phyloP scores from a whole-genome alignment of 2,329 filamentous ascomycete species.

The Colletotrichum musicola region DNA sequence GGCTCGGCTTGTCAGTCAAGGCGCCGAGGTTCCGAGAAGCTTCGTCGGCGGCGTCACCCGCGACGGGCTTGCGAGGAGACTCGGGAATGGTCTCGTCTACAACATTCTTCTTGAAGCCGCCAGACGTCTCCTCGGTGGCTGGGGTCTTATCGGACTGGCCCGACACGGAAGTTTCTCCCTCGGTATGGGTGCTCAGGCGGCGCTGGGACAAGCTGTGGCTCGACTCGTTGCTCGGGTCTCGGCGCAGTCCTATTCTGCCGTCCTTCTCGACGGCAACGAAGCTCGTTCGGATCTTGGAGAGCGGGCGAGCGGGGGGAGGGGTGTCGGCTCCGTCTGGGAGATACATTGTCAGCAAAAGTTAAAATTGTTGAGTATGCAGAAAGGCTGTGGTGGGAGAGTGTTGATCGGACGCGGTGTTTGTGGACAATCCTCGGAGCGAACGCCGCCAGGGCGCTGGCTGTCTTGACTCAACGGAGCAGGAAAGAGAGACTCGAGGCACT shows the following conservation, averaged over 20 bases:
- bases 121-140: conserved; percentile 46
- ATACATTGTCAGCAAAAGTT: conserved; percentile 21
- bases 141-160: conserved; percentile 35
- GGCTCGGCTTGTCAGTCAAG: conserved; percentile 50
- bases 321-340: conserved; percentile 39
- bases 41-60: conserved; percentile 44
- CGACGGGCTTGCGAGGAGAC: conserved; percentile 50
- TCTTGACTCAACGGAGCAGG: neutral
- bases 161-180: conserved; percentile 46
- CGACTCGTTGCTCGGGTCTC: conserved; percentile 59
- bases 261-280: conserved; percentile 81
- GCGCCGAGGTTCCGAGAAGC: conserved; percentile 37
- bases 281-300: conserved; percentile 81
- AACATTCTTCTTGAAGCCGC: conserved; percentile 50
- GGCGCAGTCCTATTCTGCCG: conserved; percentile 66
- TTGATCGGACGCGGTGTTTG: neutral
- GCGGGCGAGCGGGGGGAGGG: conserved; percentile 62
- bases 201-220: conserved; percentile 53
- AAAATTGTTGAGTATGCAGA: conserved; percentile 1
- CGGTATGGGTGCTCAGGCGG: conserved; percentile 52
- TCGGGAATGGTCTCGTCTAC: conserved; percentile 57
- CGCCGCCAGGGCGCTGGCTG: neutral
- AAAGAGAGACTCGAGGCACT: conserved; percentile 41
- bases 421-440: neutral
- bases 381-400: neutral